Conservation (phyloP, 2,329 filamentous ascomycete genomes). For the Venturia effusa region DNA sequence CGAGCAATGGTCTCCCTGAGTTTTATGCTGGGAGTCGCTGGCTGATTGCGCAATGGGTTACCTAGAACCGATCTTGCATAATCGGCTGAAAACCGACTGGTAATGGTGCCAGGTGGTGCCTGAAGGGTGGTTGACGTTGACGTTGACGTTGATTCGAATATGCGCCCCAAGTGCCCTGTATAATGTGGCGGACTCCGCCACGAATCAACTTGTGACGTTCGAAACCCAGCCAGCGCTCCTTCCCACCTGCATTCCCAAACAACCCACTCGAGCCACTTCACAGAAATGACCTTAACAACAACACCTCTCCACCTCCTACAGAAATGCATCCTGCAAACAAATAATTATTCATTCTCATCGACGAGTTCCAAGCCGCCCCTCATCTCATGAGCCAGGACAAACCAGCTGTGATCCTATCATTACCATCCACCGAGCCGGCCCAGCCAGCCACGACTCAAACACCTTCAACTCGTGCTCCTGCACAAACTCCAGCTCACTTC, state of each 20-base stretch:
- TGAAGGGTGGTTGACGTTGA: no score
- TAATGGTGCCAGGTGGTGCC: no score
- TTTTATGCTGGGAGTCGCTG: no score
- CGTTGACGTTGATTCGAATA: no score
- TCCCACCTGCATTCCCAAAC: neutral
- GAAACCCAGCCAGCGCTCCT: neutral
- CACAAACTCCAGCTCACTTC: neutral
- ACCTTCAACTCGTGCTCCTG: neutral
- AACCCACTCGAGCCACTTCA: neutral
- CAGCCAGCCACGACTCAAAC: neutral
- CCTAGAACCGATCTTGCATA: no score
- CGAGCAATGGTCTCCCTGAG: neutral
- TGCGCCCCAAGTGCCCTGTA: no score
- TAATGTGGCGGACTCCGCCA: neutral
- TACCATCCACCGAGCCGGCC: neutral
- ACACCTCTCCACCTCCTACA: neutral
- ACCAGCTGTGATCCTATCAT: neutral
- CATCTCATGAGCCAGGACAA: neutral
- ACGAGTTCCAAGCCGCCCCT: neutral
- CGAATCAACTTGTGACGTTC: neutral
- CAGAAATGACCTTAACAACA: constrained; percentile 1
- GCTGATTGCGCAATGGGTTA: no score
- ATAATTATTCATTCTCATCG: neutral
- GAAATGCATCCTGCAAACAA: neutral
- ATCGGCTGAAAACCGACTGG: no score